Base-by-base conservation (phyloP, 2,329 filamentous ascomycete genomes). In the Cladophialophora immunda region DNA sequence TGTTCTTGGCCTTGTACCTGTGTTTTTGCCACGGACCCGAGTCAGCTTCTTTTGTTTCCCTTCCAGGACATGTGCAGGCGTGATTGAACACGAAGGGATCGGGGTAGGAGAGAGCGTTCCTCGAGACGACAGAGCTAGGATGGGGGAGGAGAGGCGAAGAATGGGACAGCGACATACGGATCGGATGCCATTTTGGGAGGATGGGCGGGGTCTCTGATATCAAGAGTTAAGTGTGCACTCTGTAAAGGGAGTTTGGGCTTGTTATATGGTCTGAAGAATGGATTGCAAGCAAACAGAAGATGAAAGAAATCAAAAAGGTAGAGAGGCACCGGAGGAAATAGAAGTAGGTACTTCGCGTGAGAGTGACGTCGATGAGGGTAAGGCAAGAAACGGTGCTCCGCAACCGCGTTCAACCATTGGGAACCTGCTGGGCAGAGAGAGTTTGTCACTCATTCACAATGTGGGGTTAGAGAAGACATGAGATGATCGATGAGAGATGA, bases 1-100 rank as follows among this genome's bases (percentile, higher is more conserved):
- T 83, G 81, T 92, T 93, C 80, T 89, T 87, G 67, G 91, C 88
- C 76, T 88, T 93, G 84, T 96, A 97, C 1, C 92, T 92, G 79
- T 95, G 11, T 47, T 55, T n/a, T 13, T 52, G 36, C 25, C n/a
- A 65, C 22, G 57, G 19, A 25, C 1, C 11, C 15, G 1, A 19
- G 19, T 53, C 36, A 29, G 64, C n/a, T n/a, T 63, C 27, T n/a
- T 17, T 45, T 17, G 32, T 6, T 25, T 25, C 2, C 19, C 3
- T 11, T 45, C n/a, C 19, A 8, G n/a, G n/a, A 19, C 8, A 45
- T 7, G 38, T 45, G 17, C 6, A 45, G 17, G 5, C 7, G 17
- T 45, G 19, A 34, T 29, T 41, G n/a, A 6, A 25, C 2, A 25
- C 8, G 11, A 36, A 32, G 34, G 5, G 22, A 45, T 17, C 13